Evolutionary conservation across 345 rosid genomes (phyloP).

Genomic region (Durio zibethinus): DNA sequence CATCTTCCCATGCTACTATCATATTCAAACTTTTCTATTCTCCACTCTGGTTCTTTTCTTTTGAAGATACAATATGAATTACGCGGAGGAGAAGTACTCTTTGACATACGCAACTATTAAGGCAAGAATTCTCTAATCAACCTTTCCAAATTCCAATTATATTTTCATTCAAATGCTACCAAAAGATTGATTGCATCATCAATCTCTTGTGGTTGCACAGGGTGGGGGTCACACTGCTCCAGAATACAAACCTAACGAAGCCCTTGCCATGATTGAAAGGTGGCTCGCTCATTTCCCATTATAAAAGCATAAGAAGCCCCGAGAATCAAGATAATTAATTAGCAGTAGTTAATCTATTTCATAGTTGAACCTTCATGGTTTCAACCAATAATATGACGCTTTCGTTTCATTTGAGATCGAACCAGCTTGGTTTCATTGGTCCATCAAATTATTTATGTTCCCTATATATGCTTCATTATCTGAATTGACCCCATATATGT

Average conservation of each 20-base stretch:
- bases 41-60: too few species aligned
- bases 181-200: background rate
- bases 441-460: background rate
- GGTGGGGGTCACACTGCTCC: conserved; percentile 7
- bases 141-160: background rate
- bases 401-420: too few species aligned
- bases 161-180: background rate
- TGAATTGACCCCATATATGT: background rate
- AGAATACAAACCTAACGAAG: too few species aligned
- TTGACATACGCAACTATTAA: background rate
- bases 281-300: background rate
- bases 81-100: background rate
- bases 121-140: background rate
- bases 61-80: background rate
- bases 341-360: too few species aligned
- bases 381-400: too few species aligned
- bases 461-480: background rate
- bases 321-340: too few species aligned
- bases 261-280: background rate
- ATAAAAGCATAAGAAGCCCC: too few species aligned
- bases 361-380: too few species aligned
- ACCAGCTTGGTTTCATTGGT: too few species aligned
- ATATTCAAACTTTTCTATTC: too few species aligned
- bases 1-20: too few species aligned
- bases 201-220: background rate